phyloP scores from a whole-genome alignment of 495 filamentous ascomycete genomes.

The Cladorrhinum samala region DNA sequence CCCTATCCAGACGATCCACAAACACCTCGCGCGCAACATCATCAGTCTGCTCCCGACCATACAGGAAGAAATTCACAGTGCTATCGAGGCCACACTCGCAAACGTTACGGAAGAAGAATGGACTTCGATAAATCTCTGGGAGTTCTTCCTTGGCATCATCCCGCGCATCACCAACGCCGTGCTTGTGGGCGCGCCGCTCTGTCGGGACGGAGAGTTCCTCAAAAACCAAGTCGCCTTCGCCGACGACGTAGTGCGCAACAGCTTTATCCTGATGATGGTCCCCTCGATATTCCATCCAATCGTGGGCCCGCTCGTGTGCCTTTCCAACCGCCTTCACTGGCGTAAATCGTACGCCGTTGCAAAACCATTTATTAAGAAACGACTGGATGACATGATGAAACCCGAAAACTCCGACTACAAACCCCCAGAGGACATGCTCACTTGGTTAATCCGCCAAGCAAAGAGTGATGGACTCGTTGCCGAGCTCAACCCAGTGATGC shows the following conservation, averaged over 20 bases:
- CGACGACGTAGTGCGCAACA: constrained; percentile 28
- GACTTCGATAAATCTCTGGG: constrained; percentile 30
- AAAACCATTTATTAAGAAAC: constrained; percentile 25
- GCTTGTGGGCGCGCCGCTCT: constrained; percentile 23
- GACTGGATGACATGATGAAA: constrained; percentile 22
- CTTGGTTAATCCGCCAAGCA: constrained; percentile 33
- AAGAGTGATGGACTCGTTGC: constrained; percentile 17
- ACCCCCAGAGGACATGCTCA: constrained; percentile 30
- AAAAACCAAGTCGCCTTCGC: constrained; percentile 26
- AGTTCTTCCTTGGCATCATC: constrained; percentile 27
- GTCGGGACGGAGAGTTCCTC: constrained; percentile 26
- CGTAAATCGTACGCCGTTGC: constrained; percentile 16
- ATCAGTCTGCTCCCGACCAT: constrained; percentile 26
- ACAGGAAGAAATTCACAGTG: constrained; percentile 26
- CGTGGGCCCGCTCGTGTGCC: constrained; percentile 21
- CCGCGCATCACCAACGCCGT: constrained; percentile 29
- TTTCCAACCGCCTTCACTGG: constrained; percentile 28
- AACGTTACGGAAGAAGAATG: constrained; percentile 27
- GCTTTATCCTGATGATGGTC: constrained; percentile 29
- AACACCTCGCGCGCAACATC: constrained; percentile 30
- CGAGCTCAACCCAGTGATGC: constrained; percentile 16
- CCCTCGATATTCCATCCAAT: constrained; percentile 31
- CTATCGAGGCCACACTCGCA: constrained; percentile 27
- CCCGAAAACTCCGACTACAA: constrained; percentile 20
- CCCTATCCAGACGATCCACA: constrained; percentile 29